phyloP scores from a whole-genome alignment of 805 yeast genomes.

The Wilhelminamyces savonicus region DNA sequence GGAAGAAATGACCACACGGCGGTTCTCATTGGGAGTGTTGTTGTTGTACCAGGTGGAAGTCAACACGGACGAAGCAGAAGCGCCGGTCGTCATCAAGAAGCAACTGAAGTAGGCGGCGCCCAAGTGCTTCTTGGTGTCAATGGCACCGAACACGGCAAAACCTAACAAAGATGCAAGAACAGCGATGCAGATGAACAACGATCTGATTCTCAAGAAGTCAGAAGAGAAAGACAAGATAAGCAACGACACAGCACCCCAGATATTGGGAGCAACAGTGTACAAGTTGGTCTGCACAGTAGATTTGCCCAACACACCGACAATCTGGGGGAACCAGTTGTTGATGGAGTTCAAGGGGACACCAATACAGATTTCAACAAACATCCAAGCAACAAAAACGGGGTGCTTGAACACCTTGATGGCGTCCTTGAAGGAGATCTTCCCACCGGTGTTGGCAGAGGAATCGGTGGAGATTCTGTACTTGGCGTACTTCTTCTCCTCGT shows the following conservation, averaged over 20 bases:
- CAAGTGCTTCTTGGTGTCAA: constrained; percentile 32
- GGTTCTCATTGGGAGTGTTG: constrained; percentile 40
- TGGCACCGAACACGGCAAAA: constrained; percentile 40
- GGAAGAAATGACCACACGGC: constrained; percentile 42
- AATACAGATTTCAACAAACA: constrained; percentile 37
- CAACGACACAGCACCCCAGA: constrained; percentile 41
- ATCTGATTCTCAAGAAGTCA: constrained; percentile 33
- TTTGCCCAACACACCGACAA: constrained; percentile 30
- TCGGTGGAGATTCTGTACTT: constrained; percentile 36
- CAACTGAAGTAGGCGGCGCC: constrained; percentile 39
- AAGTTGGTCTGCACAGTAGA: constrained; percentile 36
- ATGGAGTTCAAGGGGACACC: constrained; percentile 47
- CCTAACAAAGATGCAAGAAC: constrained; percentile 37
- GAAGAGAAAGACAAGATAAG: constrained; percentile 34
- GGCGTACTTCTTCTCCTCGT: constrained; percentile 35
- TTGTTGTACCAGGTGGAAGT: constrained; percentile 48
- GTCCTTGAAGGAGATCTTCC: constrained; percentile 29
- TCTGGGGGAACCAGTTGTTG: constrained; percentile 46
- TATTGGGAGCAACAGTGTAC: constrained; percentile 44
- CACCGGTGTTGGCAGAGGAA: constrained; percentile 35
- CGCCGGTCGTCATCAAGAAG: constrained; percentile 45
- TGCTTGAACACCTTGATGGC: constrained; percentile 39
- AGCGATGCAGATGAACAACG: constrained; percentile 31
- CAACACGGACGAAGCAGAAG: constrained; percentile 42
- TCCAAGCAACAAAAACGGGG: constrained; percentile 41